Evolutionary conservation across 768 basidiomycete species (phyloP).

Genomic region (Mrakia blollopis): DNA sequence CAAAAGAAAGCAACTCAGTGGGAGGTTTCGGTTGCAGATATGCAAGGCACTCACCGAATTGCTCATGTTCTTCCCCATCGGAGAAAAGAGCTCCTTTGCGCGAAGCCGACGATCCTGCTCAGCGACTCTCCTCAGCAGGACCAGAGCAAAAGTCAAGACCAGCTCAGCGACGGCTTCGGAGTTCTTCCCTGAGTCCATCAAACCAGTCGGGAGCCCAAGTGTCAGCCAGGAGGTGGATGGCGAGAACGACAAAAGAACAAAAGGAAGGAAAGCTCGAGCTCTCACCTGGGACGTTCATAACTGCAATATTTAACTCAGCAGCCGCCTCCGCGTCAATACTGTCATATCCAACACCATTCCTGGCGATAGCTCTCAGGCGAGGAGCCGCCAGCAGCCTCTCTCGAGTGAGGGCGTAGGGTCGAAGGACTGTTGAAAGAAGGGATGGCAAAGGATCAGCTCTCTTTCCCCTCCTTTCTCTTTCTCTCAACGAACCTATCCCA

Average conservation of each 20-base stretch:
- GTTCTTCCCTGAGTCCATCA: conserved; percentile 12
- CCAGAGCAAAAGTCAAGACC: conserved; percentile 15
- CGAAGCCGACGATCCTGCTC: conserved; percentile 7
- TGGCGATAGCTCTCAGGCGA: conserved; percentile 6
- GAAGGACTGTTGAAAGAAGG: background rate
- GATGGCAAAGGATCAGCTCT: background rate
- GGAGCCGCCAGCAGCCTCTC: background rate
- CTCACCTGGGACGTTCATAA: conserved; percentile 16
- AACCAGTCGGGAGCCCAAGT: too few relatives aligned
- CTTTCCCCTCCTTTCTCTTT: background rate
- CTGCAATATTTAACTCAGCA: background rate
- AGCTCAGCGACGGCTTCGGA: conserved; percentile 29
- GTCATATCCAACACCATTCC: conserved; percentile 25
- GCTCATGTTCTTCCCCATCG: conserved; percentile 1
- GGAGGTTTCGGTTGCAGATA: too few relatives aligned
- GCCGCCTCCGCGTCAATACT: background rate
- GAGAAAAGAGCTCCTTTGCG: background rate
- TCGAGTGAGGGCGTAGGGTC: background rate
- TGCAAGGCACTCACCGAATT: background rate
- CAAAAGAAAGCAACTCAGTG: too few relatives aligned
- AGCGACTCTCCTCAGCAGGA: conserved; percentile 13
- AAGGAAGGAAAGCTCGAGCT: too few relatives aligned
- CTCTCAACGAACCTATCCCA: background rate
- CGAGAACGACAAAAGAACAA: background rate
- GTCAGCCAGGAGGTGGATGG: background rate